These are phyloP conservation scores for Mallotus japonicus DNA, from an alignment of 441 rosid species.

Conservation along the genomic window DNA sequence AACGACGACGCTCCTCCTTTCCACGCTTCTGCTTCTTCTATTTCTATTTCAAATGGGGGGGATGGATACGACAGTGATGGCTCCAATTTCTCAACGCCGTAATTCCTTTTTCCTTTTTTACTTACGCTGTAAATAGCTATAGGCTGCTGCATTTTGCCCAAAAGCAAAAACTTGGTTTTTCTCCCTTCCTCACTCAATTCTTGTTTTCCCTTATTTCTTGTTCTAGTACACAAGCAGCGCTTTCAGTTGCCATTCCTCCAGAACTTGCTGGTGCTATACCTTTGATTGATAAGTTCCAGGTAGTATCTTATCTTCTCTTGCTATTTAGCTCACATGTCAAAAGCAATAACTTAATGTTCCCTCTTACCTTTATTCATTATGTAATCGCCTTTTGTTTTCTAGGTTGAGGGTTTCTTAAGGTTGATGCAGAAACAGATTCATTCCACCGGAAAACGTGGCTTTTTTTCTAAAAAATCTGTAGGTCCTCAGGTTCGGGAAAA, in stretches of 20 bases:
- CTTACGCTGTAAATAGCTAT: not conserved
- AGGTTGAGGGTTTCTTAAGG: conserved; percentile 90
- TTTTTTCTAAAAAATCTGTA: conserved; percentile 72
- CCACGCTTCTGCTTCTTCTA: conserved; percentile 38
- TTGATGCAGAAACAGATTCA: conserved; percentile 97
- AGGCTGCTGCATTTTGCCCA: not conserved
- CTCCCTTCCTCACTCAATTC: not conserved
- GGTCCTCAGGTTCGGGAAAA: conserved; percentile 78
- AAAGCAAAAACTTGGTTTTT: too few relatives aligned
- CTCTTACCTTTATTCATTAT: too few relatives aligned
- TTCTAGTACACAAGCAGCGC: conserved; percentile 49
- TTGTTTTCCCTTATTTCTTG: not conserved
- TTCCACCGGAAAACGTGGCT: conserved; percentile 83
- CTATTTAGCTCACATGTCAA: too few relatives aligned
- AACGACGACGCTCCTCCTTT: conserved; percentile 41
- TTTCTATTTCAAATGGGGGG: conserved; percentile 55
- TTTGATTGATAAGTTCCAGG: conserved; percentile 92
- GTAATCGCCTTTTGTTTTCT: too few relatives aligned
- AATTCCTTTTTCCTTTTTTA: conserved; percentile 18
- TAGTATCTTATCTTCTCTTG: conserved; percentile 3
- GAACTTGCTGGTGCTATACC: conserved; percentile 95
- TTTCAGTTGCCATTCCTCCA: conserved; percentile 66
- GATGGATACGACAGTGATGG: conserved; percentile 80
- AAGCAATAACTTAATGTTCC: too few relatives aligned
- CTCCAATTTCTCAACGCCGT: conserved; percentile 61